These are phyloP conservation scores for Picochlorum sp. DNA, from an alignment of 139 green algal species.

Conservation along the genomic window DNA sequence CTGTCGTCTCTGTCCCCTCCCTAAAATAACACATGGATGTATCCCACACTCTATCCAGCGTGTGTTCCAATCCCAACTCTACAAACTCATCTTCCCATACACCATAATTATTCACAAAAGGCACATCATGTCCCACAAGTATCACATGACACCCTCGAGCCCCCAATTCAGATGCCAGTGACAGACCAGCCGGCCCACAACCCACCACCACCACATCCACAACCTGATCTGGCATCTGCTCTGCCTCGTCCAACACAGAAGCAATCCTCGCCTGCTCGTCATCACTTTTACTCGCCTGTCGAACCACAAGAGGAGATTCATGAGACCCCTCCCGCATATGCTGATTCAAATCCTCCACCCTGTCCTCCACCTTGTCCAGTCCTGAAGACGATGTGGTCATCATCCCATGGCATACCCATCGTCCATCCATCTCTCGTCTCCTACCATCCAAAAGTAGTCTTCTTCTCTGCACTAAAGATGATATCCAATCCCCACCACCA, in stretches of 20 bases:
- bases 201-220: slow-evolving; percentile 72
- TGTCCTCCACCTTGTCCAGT: neutral
- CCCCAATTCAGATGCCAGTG: slow-evolving; percentile 73
- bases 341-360: slow-evolving; percentile 40
- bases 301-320: slow-evolving; percentile 48
- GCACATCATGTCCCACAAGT: slow-evolving; percentile 47
- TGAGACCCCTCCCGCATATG: slow-evolving; percentile 46
- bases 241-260: slow-evolving; percentile 30
- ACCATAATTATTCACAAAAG: slow-evolving; percentile 92
- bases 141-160: slow-evolving; percentile 63
- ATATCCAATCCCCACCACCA: too few relatives aligned
- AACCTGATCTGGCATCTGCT: neutral
- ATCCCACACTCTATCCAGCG: slow-evolving; percentile 47
- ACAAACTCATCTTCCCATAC: slow-evolving; percentile 98
- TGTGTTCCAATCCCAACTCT: slow-evolving; percentile 77
- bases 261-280: slow-evolving; percentile 45
- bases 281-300: slow-evolving; percentile 61
- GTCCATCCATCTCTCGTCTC: too few relatives aligned
- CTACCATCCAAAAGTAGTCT: too few relatives aligned
- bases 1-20: slow-evolving; percentile 45
- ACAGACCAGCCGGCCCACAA: slow-evolving; percentile 83
- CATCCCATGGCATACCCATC: too few relatives aligned
- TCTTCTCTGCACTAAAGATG: too few relatives aligned
- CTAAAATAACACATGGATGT: slow-evolving; percentile 79
- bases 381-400: too few relatives aligned